phyloP scores from a whole-genome alignment of 2,329 filamentous ascomycete species.

The Podosphaera leucotricha region DNA sequence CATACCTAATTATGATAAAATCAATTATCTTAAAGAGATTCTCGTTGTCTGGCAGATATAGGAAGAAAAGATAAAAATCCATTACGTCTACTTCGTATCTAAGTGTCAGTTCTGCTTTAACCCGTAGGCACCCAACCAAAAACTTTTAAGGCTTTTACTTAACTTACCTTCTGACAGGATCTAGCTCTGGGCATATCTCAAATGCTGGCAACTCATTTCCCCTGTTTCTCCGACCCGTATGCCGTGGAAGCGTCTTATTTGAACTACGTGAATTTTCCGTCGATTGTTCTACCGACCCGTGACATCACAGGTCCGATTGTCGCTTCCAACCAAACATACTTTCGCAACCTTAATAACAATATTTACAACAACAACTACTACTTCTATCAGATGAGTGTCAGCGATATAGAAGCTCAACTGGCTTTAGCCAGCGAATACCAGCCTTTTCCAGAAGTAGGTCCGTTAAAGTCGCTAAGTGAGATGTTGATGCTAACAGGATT shows the following conservation, averaged over 20 bases:
- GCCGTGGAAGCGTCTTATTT: neutral
- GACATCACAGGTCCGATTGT: neutral
- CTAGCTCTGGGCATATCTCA: neutral
- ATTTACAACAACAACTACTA: neutral
- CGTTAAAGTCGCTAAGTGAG: constrained; percentile 1
- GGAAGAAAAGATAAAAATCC: neutral
- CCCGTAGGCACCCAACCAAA: neutral
- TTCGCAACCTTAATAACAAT: neutral
- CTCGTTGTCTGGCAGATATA: neutral
- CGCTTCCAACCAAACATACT: neutral
- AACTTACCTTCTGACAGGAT: neutral
- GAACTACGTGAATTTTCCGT: neutral
- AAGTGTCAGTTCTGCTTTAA: neutral
- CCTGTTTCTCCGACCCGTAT: neutral
- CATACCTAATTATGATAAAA: neutral
- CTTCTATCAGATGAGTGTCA: constrained; percentile 9
- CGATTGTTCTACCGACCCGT: neutral
- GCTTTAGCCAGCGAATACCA: constrained; percentile 34
- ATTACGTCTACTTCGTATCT: neutral
- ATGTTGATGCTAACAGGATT: constrained; percentile 12
- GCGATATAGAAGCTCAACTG: constrained; percentile 25
- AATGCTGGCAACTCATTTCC: neutral
- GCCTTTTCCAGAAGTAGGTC: constrained; percentile 29
- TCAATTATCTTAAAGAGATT: neutral
- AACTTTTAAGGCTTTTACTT: neutral